Percentiles rank a stretch among this genome's conserved stretches.
Evolutionary conservation across 306 rosid genomes (phyloP).

Genomic region (Pachyrhizus erosus): DNA sequence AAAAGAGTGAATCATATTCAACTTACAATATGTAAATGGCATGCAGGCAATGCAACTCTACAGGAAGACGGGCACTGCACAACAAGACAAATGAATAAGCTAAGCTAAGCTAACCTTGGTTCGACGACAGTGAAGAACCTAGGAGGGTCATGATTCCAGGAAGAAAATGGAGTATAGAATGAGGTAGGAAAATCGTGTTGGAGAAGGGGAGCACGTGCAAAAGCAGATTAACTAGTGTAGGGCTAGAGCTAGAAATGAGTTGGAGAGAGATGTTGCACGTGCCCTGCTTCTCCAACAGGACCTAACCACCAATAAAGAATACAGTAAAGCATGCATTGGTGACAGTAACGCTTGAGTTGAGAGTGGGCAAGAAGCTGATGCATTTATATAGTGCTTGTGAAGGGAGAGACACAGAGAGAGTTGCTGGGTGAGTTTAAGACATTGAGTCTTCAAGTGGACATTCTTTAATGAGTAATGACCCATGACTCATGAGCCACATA

Average conservation of each 20-base stretch:
- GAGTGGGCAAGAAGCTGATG: slow-evolving; percentile 6
- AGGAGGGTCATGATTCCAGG: neutral
- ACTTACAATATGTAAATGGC: neutral
- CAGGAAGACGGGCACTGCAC: neutral
- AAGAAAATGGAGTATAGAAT: too few species aligned
- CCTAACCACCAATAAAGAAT: slow-evolving; percentile 55
- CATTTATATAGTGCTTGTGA: slow-evolving; percentile 47
- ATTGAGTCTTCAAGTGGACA: slow-evolving; percentile 76
- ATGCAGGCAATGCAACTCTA: neutral
- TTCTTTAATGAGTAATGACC: slow-evolving; percentile 51
- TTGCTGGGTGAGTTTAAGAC: slow-evolving; percentile 43
- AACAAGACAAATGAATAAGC: neutral
- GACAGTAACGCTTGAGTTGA: slow-evolving; percentile 17
- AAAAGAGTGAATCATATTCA: neutral
- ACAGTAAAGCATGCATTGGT: neutral
- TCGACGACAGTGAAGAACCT: neutral
- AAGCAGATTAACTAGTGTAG: neutral
- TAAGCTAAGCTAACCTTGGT: neutral
- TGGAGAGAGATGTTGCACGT: too few species aligned
- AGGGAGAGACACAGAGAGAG: slow-evolving; percentile 30
- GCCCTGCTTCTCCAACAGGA: slow-evolving; percentile 98
- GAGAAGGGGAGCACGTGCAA: slow-evolving; percentile 98
- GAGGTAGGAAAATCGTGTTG: slow-evolving; percentile 71
- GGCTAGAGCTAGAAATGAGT: neutral
- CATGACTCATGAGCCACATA: neutral